phyloP scores from a whole-genome alignment of 441 rosid species.

The Adansonia madagascariensis region DNA sequence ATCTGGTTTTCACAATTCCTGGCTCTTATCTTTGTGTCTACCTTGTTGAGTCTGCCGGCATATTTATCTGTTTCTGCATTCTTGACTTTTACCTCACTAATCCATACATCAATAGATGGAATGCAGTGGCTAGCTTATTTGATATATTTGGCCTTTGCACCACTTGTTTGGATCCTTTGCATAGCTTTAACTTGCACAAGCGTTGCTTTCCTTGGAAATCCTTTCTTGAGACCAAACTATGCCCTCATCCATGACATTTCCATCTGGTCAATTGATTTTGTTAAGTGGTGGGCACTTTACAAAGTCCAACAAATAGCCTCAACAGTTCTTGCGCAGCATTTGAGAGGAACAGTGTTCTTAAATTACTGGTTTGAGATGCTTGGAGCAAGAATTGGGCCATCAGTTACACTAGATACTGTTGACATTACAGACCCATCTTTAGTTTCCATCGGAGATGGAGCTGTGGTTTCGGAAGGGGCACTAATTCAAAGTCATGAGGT shows the following conservation, averaged over 20 bases:
- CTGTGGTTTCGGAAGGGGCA: constrained; percentile 68
- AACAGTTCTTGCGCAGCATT: constrained; percentile 62
- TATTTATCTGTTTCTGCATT: constrained; percentile 56
- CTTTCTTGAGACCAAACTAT: constrained; percentile 66
- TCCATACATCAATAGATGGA: constrained; percentile 23
- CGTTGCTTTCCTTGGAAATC: constrained; percentile 58
- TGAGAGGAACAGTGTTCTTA: constrained; percentile 66
- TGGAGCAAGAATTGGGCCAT: constrained; percentile 68
- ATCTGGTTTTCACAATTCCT: constrained; percentile 55
- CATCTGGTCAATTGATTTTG: constrained; percentile 63
- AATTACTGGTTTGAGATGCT: constrained; percentile 69
- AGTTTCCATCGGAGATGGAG: constrained; percentile 68
- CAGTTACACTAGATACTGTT: constrained; percentile 60
- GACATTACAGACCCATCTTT: constrained; percentile 70
- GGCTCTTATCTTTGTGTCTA: constrained; percentile 51
- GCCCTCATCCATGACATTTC: constrained; percentile 53
- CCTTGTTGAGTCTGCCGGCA: constrained; percentile 57
- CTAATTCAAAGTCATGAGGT: constrained; percentile 72
- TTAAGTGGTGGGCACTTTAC: constrained; percentile 82
- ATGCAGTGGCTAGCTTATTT: constrained; percentile 39
- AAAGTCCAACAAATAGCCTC: constrained; percentile 66
- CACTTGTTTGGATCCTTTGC: constrained; percentile 72
- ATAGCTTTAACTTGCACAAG: constrained; percentile 45
- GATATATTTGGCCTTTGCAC: constrained; percentile 49
- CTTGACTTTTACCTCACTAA: constrained; percentile 35